Base-by-base conservation (phyloP, 345 rosid species). In the Limnanthes douglasii region DNA sequence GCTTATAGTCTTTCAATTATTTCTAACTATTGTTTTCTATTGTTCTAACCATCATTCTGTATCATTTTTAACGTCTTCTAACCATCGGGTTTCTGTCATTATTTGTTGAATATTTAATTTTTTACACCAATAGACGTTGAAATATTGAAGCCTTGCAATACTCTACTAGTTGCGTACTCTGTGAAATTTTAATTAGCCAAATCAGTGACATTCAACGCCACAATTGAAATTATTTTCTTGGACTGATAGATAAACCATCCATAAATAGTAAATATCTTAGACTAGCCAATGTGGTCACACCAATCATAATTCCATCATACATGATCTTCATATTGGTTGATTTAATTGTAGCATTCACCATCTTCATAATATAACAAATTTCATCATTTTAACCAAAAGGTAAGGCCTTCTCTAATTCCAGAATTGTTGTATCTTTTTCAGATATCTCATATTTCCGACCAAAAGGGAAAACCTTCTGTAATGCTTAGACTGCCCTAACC, bases 381-480 rank as follows among this genome's bases (percentile, higher is more conserved):
- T 51, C 52, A 18, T 54, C 65, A 26, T 37, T 51, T 9, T 36
- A 55, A 45, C 43, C 59, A 12, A 38, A 60, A 38, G 71, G 73
- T 43, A 66, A 75, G 24, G 60, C 83, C 21, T 64, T 73, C 31
- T 39, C 47, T 18, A 26, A 26, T 6, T 9, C 30, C 10, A 28
- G 34, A 0, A 11, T 33, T 31, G 26, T 51, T 11, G 39, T 44
- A 31, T 25, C 15, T 33, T 40, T 41, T 45, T 31, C 45, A 3
- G 22, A 31, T 32, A 9, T 34, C 46, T 54, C 53, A 23, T 55
- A 63, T 21, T 40, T 37, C 13, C 40, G 52, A 26, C 48, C 62
- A 31, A 48, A 65, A 42, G 86, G 84, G 45, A 83, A 88, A n/a
- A 79, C 95, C 54, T 74, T 88, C 62, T 62, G 78, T 58, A 88